These are phyloP conservation scores for Rhodotorula mucilaginosa DNA, from an alignment of 1,284 basidiomycete genomes.

Conservation along the genomic window DNA sequence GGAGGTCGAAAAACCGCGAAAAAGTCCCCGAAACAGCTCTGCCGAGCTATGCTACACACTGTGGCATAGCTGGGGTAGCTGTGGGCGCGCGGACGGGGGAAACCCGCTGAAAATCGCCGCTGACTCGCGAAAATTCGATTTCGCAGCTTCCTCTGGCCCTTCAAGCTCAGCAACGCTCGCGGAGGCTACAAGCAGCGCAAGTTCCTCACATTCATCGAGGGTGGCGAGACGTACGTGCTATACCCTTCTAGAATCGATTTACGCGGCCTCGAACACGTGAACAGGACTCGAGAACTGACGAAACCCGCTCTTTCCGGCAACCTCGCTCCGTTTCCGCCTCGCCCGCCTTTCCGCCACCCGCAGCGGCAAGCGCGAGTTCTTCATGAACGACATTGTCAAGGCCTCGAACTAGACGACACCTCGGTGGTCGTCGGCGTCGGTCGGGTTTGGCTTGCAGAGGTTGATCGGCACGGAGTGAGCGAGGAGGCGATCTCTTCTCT, in stretches of 20 bases:
- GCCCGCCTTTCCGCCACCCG: constrained; percentile 71
- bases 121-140: too few species aligned
- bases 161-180: constrained; percentile 98
- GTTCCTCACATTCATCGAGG: constrained; percentile 66
- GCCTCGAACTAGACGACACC: constrained; percentile 17
- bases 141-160: constrained; percentile 80
- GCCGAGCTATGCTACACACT: too few species aligned
- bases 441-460: neutral
- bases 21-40: too few species aligned
- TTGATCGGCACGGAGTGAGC: neutral
- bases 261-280: too few species aligned
- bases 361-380: constrained; percentile 47
- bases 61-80: neutral
- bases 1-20: too few species aligned
- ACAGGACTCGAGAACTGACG: neutral
- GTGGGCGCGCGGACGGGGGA: neutral
- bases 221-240: constrained; percentile 26
- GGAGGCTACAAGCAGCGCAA: constrained; percentile 97
- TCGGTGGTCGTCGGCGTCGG: neutral
- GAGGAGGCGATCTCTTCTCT: neutral
- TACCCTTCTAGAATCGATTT: neutral
- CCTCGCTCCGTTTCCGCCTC: neutral
- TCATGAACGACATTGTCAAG: constrained; percentile 42
- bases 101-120: neutral
- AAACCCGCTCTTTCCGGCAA: neutral